Conservation (phyloP, 768 basidiomycete species). For the Hysterangium stoloniferum region DNA sequence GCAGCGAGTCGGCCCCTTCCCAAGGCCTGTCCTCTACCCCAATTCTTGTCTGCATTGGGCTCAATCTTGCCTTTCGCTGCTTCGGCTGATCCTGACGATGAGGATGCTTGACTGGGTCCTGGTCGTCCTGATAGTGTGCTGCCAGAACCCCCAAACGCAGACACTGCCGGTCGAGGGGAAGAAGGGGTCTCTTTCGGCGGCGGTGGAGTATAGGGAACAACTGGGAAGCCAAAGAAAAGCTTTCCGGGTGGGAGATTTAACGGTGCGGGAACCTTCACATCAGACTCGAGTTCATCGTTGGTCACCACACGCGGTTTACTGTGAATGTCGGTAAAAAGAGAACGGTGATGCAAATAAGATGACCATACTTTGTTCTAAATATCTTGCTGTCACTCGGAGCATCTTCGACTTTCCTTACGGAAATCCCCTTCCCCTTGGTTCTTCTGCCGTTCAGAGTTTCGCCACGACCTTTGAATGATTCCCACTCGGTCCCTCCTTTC, state of each 20-base stretch:
- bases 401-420: slow-evolving; percentile 72
- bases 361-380: slow-evolving; percentile 76
- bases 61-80: slow-evolving; percentile 42
- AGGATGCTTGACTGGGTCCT: slow-evolving; percentile 7
- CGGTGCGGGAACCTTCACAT: slow-evolving; percentile 78
- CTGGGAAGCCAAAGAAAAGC: slow-evolving; percentile 93
- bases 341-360: neutral
- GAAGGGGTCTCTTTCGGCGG: slow-evolving; percentile 28
- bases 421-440: slow-evolving; percentile 93
- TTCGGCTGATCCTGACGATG: slow-evolving; percentile 24
- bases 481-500: slow-evolving; percentile 79
- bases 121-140: slow-evolving; percentile 54
- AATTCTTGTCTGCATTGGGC: slow-evolving; percentile 23
- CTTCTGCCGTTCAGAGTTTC: slow-evolving; percentile 85
- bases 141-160: slow-evolving; percentile 59
- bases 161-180: slow-evolving; percentile 29
- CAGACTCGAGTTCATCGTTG: slow-evolving; percentile 65
- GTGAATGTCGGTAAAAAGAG: slow-evolving; percentile 15
- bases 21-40: slow-evolving; percentile 35
- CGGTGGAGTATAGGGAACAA: slow-evolving; percentile 50
- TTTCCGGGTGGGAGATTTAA: slow-evolving; percentile 88
- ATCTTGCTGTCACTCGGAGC: slow-evolving; percentile 82
- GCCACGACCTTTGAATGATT: slow-evolving; percentile 94
- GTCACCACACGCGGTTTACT: slow-evolving; percentile 84
- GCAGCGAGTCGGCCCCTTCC: slow-evolving; percentile 27